Conservation (phyloP, 257 asterid species). For the Scutellaria minor region DNA sequence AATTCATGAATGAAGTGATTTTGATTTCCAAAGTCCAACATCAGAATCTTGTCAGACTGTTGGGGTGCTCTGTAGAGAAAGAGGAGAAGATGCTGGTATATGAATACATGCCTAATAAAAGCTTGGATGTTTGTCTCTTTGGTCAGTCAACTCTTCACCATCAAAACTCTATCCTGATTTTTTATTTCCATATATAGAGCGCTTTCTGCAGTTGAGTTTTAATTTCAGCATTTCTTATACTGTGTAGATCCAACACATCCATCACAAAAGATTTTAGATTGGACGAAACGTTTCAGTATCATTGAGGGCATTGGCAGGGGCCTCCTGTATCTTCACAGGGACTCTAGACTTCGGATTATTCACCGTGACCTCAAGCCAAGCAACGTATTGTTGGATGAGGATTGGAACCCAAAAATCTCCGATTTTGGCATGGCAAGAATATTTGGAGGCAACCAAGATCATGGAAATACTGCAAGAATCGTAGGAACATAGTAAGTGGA, state of each 20-base stretch:
- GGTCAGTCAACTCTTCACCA: slow-evolving; percentile 35
- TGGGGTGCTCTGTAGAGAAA: slow-evolving; percentile 51
- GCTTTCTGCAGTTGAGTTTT: neutral
- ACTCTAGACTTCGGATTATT: slow-evolving; percentile 57
- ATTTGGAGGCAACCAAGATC: slow-evolving; percentile 54
- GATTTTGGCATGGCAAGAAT: slow-evolving; percentile 69
- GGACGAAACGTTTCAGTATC: slow-evolving; percentile 52
- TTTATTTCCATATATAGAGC: no score
- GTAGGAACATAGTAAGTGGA: slow-evolving; percentile 67
- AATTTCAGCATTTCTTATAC: neutral
- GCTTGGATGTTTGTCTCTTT: slow-evolving; percentile 48
- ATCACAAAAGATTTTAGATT: slow-evolving; percentile 38
- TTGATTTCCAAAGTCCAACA: slow-evolving; percentile 39
- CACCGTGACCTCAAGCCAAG: slow-evolving; percentile 65
- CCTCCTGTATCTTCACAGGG: slow-evolving; percentile 62
- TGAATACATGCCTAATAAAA: slow-evolving; percentile 54
- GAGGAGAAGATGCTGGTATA: slow-evolving; percentile 54
- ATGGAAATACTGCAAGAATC: slow-evolving; percentile 52
- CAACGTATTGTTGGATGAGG: slow-evolving; percentile 57
- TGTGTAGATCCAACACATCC: slow-evolving; percentile 35
- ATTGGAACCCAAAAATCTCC: slow-evolving; percentile 62
- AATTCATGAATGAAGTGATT: slow-evolving; percentile 22
- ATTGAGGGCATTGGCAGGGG: slow-evolving; percentile 63
- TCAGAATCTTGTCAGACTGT: slow-evolving; percentile 49
- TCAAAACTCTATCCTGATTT: no score